Percentiles rank a stretch among this genome's conserved stretches.
phyloP scores from a whole-genome alignment of 768 basidiomycete genomes.

The Pleurotus cornucopiae region DNA sequence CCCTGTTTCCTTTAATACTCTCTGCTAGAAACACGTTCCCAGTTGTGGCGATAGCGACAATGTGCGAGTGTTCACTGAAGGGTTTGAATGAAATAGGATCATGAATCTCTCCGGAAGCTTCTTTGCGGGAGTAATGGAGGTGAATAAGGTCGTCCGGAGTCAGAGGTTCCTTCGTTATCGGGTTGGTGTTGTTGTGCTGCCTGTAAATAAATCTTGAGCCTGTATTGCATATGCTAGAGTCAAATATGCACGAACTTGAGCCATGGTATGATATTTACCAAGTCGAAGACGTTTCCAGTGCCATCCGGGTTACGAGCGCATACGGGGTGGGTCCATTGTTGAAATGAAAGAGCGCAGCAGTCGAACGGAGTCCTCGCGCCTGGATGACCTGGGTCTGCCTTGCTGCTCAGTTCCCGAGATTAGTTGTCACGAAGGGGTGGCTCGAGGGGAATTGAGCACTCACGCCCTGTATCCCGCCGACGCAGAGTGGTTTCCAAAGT shows the following conservation, averaged over 20 bases:
- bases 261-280: conserved; percentile 93
- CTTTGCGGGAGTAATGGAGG: conserved; percentile 80
- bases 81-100: conserved; percentile 98
- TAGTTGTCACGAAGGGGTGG: background rate
- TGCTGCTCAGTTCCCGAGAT: conserved; percentile 35
- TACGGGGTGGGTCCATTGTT: conserved; percentile 86
- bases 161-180: conserved; percentile 71
- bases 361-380: conserved; percentile 77
- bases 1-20: conserved; percentile 79
- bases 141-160: conserved; percentile 69
- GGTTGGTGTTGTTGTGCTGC: conserved; percentile 78
- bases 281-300: conserved; percentile 78
- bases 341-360: conserved; percentile 88
- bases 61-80: conserved; percentile 94
- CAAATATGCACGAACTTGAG: conserved; percentile 59
- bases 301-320: conserved; percentile 81
- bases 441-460: conserved; percentile 19
- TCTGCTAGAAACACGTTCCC: conserved; percentile 94
- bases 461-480: conserved; percentile 71
- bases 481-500: conserved; percentile 77
- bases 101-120: conserved; percentile 79
- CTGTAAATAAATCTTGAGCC: conserved; percentile 30
- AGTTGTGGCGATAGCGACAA: conserved; percentile 84
- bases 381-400: conserved; percentile 63
- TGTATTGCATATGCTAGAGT: too few relatives aligned